These are phyloP conservation scores for Skeletonema potamos DNA, from an alignment of 108 stramenopile genomes.

Conservation along the genomic window DNA sequence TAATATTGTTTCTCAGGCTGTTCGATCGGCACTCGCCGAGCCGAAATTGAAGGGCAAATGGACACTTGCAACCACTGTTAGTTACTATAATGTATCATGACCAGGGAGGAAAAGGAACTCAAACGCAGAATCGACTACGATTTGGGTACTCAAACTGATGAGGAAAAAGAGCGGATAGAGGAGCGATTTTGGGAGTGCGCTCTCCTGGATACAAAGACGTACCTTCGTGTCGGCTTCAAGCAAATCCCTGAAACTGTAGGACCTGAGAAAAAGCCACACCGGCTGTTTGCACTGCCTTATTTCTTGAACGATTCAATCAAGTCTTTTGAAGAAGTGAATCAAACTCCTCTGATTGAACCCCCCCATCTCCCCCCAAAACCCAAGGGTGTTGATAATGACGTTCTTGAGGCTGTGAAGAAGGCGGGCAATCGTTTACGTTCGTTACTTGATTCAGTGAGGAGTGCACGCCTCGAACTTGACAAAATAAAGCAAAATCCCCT, in stretches of 20 bases:
- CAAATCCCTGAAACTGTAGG: background rate
- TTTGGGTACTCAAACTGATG: background rate
- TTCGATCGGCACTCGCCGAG: background rate
- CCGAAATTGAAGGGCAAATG: background rate
- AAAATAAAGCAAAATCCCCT: background rate
- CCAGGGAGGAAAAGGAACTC: background rate
- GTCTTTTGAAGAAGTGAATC: background rate
- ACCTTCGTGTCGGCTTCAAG: background rate
- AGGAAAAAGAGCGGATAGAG: background rate
- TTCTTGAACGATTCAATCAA: background rate
- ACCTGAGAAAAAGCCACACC: background rate
- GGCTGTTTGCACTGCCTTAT: background rate
- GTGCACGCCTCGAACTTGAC: background rate
- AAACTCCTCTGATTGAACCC: background rate
- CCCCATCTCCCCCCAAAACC: background rate
- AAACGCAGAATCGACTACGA: background rate
- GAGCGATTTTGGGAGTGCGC: background rate
- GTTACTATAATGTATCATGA: background rate
- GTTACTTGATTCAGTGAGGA: background rate
- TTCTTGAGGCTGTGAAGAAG: background rate
- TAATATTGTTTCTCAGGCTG: background rate
- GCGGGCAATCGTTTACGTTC: background rate
- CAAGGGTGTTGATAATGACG: background rate
- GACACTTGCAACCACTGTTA: background rate
- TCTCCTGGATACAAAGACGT: background rate